Conservation (phyloP, 345 rosid genomes). For the Eutrema heterophyllum region DNA sequence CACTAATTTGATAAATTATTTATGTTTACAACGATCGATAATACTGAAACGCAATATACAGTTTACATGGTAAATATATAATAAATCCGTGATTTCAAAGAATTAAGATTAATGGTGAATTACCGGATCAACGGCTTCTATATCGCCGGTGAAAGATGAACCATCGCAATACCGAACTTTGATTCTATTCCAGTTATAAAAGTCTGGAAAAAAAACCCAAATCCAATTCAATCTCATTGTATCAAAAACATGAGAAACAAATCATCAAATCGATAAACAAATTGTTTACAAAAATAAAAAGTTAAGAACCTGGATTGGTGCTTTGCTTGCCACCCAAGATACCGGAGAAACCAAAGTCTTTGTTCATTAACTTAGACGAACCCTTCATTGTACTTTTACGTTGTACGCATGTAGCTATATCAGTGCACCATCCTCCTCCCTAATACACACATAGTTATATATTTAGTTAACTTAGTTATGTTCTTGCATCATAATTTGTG, state of each 20-base stretch:
- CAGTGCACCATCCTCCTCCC: constrained; percentile 85
- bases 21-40: no score
- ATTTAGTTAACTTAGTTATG: background rate
- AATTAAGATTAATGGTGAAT: constrained; percentile 1
- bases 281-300: background rate
- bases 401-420: constrained; percentile 46
- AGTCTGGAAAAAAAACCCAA: constrained; percentile 38
- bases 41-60: no score
- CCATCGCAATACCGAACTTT: constrained; percentile 96
- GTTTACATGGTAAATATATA: background rate
- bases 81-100: background rate
- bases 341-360: constrained; percentile 73
- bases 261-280: background rate
- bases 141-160: constrained; percentile 85
- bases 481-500: background rate
- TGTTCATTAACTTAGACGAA: constrained; percentile 69
- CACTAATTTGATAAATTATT: background rate
- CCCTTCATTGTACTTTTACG: constrained; percentile 73
- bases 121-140: constrained; percentile 72
- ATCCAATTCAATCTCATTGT: background rate
- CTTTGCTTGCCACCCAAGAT: constrained; percentile 55
- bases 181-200: constrained; percentile 84
- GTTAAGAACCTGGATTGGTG: constrained; percentile 80
- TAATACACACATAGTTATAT: background rate
- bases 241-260: background rate